These are phyloP conservation scores for Gracilaria vermiculophylla DNA, from an alignment of 23 red algal species.

Conservation along the genomic window DNA sequence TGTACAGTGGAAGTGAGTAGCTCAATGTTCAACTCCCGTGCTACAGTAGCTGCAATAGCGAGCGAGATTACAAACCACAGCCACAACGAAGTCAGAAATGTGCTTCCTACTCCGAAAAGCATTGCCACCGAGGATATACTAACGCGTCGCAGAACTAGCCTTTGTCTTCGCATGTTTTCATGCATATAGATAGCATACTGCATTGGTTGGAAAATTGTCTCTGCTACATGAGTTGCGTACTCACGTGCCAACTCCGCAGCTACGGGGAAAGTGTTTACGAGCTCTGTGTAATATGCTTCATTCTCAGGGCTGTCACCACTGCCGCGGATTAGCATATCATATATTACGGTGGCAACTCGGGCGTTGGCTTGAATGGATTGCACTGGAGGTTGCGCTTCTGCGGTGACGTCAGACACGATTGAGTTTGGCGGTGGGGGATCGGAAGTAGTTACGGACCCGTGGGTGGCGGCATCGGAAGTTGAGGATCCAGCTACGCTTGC, in stretches of 20 bases:
- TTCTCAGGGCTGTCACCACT: background rate
- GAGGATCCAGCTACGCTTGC: background rate
- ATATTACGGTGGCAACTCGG: slow-evolving; percentile 45
- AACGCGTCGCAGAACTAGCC: slow-evolving; percentile 7
- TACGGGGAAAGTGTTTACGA: slow-evolving; percentile 17
- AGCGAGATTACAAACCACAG: slow-evolving; percentile 43
- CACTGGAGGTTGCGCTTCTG: background rate
- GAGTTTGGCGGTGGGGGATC: background rate
- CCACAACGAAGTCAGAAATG: slow-evolving; percentile 16
- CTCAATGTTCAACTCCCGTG: background rate
- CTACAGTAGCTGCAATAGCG: slow-evolving; percentile 28
- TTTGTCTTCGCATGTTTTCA: slow-evolving; percentile 2
- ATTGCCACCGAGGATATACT: slow-evolving; percentile 29
- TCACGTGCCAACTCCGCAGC: slow-evolving; percentile 21
- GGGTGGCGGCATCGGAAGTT: background rate
- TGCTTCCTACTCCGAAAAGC: slow-evolving; percentile 35
- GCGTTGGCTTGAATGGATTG: slow-evolving; percentile 17
- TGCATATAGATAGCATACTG: background rate
- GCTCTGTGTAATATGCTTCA: background rate
- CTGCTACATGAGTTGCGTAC: slow-evolving; percentile 19
- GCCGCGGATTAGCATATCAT: slow-evolving; percentile 41
- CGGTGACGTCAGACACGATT: background rate
- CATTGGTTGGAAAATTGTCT: slow-evolving; percentile 6
- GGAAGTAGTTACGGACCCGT: background rate
- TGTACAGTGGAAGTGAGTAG: background rate